A percentile compares a stretch with the other conserved stretches of the same genome.
phyloP scores from a whole-genome alignment of 179 eudicot genomes.

The Spinacia oleracea region DNA sequence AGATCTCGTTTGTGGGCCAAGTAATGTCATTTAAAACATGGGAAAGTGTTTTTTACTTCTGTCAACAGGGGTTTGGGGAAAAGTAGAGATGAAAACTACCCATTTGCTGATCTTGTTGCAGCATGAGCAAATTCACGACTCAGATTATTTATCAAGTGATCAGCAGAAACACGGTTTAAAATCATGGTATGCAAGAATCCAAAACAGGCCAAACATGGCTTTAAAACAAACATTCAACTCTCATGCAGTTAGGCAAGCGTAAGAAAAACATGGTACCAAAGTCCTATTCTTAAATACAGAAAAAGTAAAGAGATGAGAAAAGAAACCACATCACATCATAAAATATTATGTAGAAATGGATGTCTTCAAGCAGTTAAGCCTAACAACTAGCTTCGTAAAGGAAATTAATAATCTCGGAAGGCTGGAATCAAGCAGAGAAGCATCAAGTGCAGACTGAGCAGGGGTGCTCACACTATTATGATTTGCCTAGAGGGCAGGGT shows the following conservation, averaged over 20 bases:
- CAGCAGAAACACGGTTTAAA: neutral
- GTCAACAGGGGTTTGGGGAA: neutral
- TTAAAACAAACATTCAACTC: neutral
- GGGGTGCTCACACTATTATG: neutral
- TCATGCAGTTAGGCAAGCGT: neutral
- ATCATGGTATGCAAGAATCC: neutral
- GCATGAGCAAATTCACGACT: neutral
- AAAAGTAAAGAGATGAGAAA: neutral
- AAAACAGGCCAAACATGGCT: neutral
- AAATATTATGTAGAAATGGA: neutral
- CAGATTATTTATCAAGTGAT: neutral
- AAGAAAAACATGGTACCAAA: neutral
- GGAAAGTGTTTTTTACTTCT: neutral
- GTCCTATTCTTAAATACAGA: neutral
- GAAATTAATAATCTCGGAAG: neutral
- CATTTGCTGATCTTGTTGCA: neutral
- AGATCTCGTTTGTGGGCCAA: slow-evolving; percentile 7
- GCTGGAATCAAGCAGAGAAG: neutral
- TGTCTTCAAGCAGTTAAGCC: neutral
- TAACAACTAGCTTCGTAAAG: neutral
- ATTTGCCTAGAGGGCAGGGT: neutral
- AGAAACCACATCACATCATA: neutral
- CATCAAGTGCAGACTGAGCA: neutral
- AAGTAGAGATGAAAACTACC: neutral
- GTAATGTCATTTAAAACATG: neutral